Evolutionary conservation across 129 eudicot species (phyloP), one percentile per base, ranked within the genome.

Genomic region (Tagetes patula): DNA sequence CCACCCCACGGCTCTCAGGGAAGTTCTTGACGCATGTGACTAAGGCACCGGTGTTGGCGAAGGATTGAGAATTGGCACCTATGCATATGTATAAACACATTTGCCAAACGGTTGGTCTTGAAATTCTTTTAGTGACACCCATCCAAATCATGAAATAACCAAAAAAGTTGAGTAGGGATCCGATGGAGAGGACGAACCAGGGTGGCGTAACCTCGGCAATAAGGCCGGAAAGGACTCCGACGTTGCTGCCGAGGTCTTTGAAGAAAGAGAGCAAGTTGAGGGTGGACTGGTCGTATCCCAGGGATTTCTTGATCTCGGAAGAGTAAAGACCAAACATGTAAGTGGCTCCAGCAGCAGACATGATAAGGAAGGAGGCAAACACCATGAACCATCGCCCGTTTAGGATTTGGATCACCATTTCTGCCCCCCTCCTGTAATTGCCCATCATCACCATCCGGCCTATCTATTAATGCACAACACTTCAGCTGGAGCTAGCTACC

Each of bases 131-230:
- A 41, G 88, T 80, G 13, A 91, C 97, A 47, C 90, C 96, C 5
- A 91, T 78, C 97, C 97, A 91, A 7, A 91, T 88, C 97, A 91
- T 91, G 66, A 91, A 82, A 83, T 91, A 91, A 58, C 97, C 97
- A 14, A 84, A 88, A 70, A 91, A 84, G 9, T 91, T 91, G 3
- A 91, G 84, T 12, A 86, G 75, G 1, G 92, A 85, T 36, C 97
- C 97, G 37, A 86, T 69, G 34, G 80, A 69, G 36, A 91, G 92
- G 8, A 91, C 96, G 0, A 91, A 80, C 88, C 88, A 91, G 0
- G 96, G 88, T 0, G 97, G 97, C 0, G 96, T 82, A 7, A 91
- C 85, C 77, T 91, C 96, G 3, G 86, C 91, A 50, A 91, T 83
- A 11, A 91, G 85, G 31, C 97, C 97, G 5, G 97, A 43, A 33